Evolutionary conservation across 2,329 filamentous ascomycete species (phyloP), one percentile per base, ranked within the genome.

Genomic region (Trichophyton schoenleinii): DNA sequence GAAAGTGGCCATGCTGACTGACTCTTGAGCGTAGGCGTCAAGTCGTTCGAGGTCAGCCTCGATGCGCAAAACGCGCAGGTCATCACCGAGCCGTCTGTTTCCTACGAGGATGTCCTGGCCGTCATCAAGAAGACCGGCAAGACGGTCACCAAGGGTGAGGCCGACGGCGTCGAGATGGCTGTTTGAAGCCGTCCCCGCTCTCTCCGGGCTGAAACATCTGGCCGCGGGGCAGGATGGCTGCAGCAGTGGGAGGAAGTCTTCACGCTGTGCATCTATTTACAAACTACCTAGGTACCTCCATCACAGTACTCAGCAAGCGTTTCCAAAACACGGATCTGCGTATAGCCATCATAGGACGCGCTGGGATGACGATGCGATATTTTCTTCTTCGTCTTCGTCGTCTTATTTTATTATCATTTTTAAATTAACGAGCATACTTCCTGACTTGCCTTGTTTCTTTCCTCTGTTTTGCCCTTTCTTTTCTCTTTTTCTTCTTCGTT

Each of bases 81-180:
- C 67, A 79, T 87, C 67, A 84, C 91, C 65, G 83, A 86, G 66
- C 79, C 84, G 3, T 79, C 76, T 61, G 81, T 95, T 65, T 79
- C 83, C 62, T 96, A 92, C 79, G 84, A 89, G 66, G 89, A 84
- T 57, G 89, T 96, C 63, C 84, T 95, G 64, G 81, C 83, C 72
- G 95, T 89, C 74, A 96, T 96, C 75, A 86, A 87, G 81, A 96
- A 96, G 85, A 96, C 91, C 11, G 91, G 91, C 70, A 96, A 96
- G 84, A 87, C 87, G 71, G 86, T 96, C 72, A 95, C 88, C 76
- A 85, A 81, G 31, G 77, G 74, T 28, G 74, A 78, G 69, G 76
- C 73, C 1, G 76, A 79, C 69, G 77, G 77, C 36, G 22, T 58
- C 41, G 36, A 44, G 22, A 58, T 42, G 55, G 52, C 52, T 7